Percentiles rank a stretch among this genome's conserved stretches.
phyloP scores from a whole-genome alignment of 331 rosid species.

The Prunus yedoensis region DNA sequence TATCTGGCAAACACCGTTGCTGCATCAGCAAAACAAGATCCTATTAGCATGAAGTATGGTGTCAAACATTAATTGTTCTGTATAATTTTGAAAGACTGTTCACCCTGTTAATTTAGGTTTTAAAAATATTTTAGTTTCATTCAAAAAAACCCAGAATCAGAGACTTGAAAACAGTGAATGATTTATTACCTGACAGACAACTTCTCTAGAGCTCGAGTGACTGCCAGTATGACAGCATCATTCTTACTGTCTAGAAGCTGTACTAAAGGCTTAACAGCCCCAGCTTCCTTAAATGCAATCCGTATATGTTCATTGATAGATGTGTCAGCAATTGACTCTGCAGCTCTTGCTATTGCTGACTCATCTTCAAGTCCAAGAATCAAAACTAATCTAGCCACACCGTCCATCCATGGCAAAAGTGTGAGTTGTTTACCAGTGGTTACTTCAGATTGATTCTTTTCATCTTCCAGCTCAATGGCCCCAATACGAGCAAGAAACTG shows the following conservation, averaged over 20 bases:
- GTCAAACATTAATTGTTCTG: neutral
- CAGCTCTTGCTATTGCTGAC: conserved; percentile 58
- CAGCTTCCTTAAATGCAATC: conserved; percentile 85
- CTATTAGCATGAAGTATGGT: neutral
- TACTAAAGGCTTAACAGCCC: conserved; percentile 67
- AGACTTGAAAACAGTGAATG: neutral
- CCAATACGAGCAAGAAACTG: conserved; percentile 82
- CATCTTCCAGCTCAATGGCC: conserved; percentile 63
- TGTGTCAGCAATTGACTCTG: conserved; percentile 69
- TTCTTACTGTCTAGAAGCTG: conserved; percentile 49
- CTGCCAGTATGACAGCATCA: conserved; percentile 50
- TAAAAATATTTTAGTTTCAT: neutral
- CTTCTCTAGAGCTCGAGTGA: conserved; percentile 63
- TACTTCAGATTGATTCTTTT: conserved; percentile 36
- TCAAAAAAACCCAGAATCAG: neutral
- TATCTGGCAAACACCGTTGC: conserved; percentile 63
- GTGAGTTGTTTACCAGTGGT: conserved; percentile 41
- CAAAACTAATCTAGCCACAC: conserved; percentile 81
- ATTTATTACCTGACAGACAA: conserved; percentile 65
- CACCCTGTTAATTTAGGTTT: neutral
- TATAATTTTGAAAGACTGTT: neutral
- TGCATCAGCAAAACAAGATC: conserved; percentile 39
- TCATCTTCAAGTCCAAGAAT: conserved; percentile 73
- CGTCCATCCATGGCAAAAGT: conserved; percentile 79
- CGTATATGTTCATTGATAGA: conserved; percentile 80